phyloP scores from a whole-genome alignment of 1,139 yeast species.

The Taphrina deformans region DNA sequence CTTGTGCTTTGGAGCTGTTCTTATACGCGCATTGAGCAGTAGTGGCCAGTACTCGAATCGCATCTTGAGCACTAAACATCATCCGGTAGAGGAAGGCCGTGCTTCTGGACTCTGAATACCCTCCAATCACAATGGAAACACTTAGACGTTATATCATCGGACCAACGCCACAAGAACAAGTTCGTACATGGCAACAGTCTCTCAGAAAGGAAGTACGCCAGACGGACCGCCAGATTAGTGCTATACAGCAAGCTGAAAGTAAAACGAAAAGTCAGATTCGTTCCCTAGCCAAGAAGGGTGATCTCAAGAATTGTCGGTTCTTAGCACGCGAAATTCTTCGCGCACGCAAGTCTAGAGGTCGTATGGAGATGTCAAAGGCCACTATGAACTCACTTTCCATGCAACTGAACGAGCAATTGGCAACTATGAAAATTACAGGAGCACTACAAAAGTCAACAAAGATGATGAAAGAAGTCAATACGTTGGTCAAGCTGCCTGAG shows the following conservation, averaged over 20 bases:
- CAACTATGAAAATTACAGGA: conserved; percentile 76
- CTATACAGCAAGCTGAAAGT: conserved; percentile 54
- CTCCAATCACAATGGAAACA: conserved; percentile 31
- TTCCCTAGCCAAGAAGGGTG: conserved; percentile 75
- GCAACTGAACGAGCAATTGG: conserved; percentile 91
- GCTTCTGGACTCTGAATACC: too few relatives aligned
- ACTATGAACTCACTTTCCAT: conserved; percentile 80
- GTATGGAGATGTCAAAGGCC: conserved; percentile 78
- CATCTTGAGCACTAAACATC: not conserved
- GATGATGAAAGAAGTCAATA: conserved; percentile 86
- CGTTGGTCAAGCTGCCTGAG: conserved; percentile 74
- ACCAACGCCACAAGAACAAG: conserved; percentile 36
- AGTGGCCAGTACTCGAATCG: too few relatives aligned
- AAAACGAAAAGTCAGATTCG: conserved; percentile 77
- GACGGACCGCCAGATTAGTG: conserved; percentile 70
- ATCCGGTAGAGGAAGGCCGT: not conserved
- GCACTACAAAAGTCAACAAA: conserved; percentile 76
- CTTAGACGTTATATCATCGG: conserved; percentile 30
- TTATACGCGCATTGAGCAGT: too few relatives aligned
- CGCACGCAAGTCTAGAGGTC: conserved; percentile 69
- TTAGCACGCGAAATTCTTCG: conserved; percentile 81
- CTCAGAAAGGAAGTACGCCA: conserved; percentile 83
- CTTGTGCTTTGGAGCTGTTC: too few relatives aligned
- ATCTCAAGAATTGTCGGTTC: conserved; percentile 67
- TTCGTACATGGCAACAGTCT: conserved; percentile 71